Evolutionary conservation across 352 stramenopile species (phyloP), one percentile per base, ranked within the genome.

Genomic region (Globisporangium spinosum): DNA sequence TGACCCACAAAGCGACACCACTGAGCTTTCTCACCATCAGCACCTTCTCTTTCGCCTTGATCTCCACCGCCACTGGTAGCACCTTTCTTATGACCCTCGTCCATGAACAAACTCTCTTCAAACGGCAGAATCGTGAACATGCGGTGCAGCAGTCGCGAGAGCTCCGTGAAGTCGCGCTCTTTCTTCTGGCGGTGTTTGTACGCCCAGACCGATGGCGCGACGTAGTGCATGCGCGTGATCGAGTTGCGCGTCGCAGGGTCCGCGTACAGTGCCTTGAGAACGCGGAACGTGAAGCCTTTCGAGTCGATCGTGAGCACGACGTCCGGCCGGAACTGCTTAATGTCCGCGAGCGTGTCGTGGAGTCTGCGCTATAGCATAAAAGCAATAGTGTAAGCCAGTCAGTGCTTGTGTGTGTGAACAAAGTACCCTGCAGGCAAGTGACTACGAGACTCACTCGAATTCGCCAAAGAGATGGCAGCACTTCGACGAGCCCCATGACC

Each of bases 301-400:
- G 83, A 91, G 73, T 93, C 85, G 64, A 93, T 89, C 9, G 85
- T 88, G 23, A 93, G 75, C 40, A 93, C 72, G n/a, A 90, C 60
- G 35, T 91, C 77, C 12, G 85, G 85, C 29, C 77, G 64, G 34
- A 74, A 85, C 5, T 59, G 58, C 0, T 75, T 51, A 62, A 93
- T 90, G 62, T 90, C 83, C 35, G 65, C 60, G 23, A 91, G 22
- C 1, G 83, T 89, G 47, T 89, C 79, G 8, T 69, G 63, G 23
- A 90, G 63, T 8, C 80, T 75, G 5, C 73, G 76, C 83, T 91
- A 49, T 51, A 45, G 9, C 51, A 64, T 1, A 12, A n/a, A 54
- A 34, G 2, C 17, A 2, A 53, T 17, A 54, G 2, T 27, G 5
- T 15, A 12, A 17, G 6, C 20, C 9, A 23, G 20, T 23, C 10